phyloP scores from a whole-genome alignment of 257 asterid species.

The Salvia miltiorrhiza region DNA sequence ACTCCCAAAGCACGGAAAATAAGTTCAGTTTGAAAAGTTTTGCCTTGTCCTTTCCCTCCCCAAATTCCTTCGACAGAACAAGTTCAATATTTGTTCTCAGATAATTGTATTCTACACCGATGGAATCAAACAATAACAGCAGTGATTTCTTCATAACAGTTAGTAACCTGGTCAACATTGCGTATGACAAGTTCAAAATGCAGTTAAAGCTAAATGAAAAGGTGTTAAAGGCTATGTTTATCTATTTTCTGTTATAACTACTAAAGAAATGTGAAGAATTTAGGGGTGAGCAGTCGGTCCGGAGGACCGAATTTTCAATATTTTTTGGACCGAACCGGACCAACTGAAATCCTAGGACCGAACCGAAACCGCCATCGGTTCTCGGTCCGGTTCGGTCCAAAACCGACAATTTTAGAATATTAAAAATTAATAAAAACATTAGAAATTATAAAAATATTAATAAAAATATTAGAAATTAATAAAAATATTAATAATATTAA shows the following conservation, averaged over 20 bases:
- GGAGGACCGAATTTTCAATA: too few species aligned
- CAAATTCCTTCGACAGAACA: constrained; percentile 59
- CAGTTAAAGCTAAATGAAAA: neutral
- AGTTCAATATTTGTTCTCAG: neutral
- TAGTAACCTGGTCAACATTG: neutral
- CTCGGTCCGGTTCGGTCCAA: too few species aligned
- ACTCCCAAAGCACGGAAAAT: constrained; percentile 86
- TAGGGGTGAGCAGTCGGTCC: too few species aligned
- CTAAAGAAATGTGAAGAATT: neutral
- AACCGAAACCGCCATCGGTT: too few species aligned
- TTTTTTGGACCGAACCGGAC: too few species aligned
- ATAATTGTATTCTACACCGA: neutral
- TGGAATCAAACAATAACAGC: constrained; percentile 12
- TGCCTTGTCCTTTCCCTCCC: constrained; percentile 99
- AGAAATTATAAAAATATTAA: too few species aligned
- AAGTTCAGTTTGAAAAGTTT: constrained; percentile 92
- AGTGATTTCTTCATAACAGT: neutral
- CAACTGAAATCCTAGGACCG: too few species aligned
- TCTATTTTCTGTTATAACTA: neutral
- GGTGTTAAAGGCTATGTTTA: neutral
- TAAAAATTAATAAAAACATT: too few species aligned
- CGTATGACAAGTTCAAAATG: neutral
- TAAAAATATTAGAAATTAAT: too few species aligned
- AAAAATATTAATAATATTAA: too few species aligned
- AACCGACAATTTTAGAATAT: too few species aligned